Evolutionary conservation across 225 moss, liverwort and hornwort species (phyloP), one percentile per base, ranked within the genome.

Genomic region (Bryoerythrophyllum caledonicum): DNA sequence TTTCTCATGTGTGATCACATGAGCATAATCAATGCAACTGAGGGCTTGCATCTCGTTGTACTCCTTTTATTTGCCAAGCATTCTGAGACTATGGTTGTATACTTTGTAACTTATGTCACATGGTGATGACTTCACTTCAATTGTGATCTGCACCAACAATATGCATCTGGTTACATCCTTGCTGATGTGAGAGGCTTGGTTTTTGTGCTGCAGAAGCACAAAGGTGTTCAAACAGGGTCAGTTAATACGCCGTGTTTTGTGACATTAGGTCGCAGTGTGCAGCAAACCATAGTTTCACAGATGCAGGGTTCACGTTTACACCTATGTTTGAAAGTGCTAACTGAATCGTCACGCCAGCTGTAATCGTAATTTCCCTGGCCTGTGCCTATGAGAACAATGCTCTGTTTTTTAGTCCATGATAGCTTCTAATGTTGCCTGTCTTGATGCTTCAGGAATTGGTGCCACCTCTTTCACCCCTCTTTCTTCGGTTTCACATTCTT

Each of bases 201-300:
- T 80, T 76, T 77, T 77, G 76, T 80, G 59, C 76, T 77, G 68
- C 61, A 74, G 73, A 82, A 77, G 77, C 81, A 82, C 56, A 60
- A 21, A 44, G 64, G 79, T 60, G 30, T 80, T 68, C 69, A 70
- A 70, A 73, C 65, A 69, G 43, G 70, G 69, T 77, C 52, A 74
- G 58, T 76, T n/a, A 41, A 77, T 53, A 49, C 54, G 68, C 70
- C 70, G 60, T 67, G 24, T 81, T 69, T 71, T 70, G 53, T 84
- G 66, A 63, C 65, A 72, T 54, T 80, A 80, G 74, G 63, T 85
- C 78, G 51, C 68, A 76, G 41, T 63, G 49, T 60, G 48, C 68
- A 52, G 61, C 61, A 79, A 54, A 21, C 7, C 54, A 73, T 62
- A 46, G 65, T 40, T 73, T 76, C 21, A 68, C 62, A 72, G 53